phyloP scores from a whole-genome alignment of 2,329 filamentous ascomycete genomes.

The Ceratocystis colombiana region DNA sequence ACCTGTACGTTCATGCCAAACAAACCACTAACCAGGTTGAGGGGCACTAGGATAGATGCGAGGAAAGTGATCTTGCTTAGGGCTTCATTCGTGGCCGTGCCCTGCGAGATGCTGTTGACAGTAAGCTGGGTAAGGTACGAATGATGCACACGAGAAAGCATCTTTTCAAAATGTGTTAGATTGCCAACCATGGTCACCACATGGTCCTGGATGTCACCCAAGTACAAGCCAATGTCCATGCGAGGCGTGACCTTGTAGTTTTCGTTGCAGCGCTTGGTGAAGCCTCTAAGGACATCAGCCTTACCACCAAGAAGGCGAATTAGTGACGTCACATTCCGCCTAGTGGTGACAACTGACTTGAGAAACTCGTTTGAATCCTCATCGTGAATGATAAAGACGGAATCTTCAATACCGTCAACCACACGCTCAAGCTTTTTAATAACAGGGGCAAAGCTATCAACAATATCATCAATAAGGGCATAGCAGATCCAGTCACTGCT shows the following conservation, averaged over 20 bases:
- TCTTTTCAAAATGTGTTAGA: slow-evolving; percentile 91
- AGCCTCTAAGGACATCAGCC: slow-evolving; percentile 94
- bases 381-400: slow-evolving; percentile 81
- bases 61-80: slow-evolving; percentile 92
- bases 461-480: slow-evolving; percentile 95
- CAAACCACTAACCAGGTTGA: slow-evolving; percentile 81
- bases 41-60: slow-evolving; percentile 87
- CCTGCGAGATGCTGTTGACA: slow-evolving; percentile 81
- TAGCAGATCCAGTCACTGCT: slow-evolving; percentile 99
- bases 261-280: slow-evolving; percentile 97
- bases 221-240: slow-evolving; percentile 91
- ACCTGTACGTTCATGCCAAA: slow-evolving; percentile 82
- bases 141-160: slow-evolving; percentile 83
- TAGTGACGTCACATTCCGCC: slow-evolving; percentile 89
- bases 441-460: slow-evolving; percentile 85
- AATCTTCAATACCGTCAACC: slow-evolving; percentile 87
- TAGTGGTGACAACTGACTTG: slow-evolving; percentile 75
- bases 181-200: slow-evolving; percentile 99
- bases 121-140: slow-evolving; percentile 94
- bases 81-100: slow-evolving; percentile 77
- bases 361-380: slow-evolving; percentile 85
- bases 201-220: slow-evolving; percentile 97
- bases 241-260: slow-evolving; percentile 91
- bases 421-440: slow-evolving; percentile 80
- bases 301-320: slow-evolving; percentile 91